Evolutionary conservation across 495 filamentous ascomycete genomes (phyloP), one percentile per base, ranked within the genome.

Genomic region (Entonaema liquescens): DNA sequence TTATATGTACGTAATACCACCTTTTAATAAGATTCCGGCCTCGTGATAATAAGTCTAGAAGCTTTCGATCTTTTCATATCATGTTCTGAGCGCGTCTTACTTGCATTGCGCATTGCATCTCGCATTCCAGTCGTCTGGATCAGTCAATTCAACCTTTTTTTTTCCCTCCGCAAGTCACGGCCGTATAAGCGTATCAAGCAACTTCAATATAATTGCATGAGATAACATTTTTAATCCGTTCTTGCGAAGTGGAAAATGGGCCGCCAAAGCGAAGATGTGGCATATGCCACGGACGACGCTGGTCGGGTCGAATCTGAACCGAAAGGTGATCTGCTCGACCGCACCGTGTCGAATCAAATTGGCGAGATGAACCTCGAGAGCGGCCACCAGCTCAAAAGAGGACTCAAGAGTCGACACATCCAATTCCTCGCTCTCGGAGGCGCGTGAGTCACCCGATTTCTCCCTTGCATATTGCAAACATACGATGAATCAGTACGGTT

Each of bases 341-440:
- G 80, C 60, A 71, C 59, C 26, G 75, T 80, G 21, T 87, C 89
- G 26, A 72, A 79, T 9, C 77, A 81, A 19, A 79, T 82, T 13
- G 83, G 82, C 35, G 83, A 87, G 26, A 75, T 89, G 58, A 88
- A 85, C 5, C 77, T 89, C 40, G 84, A 87, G 71, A 83, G 82
- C 5, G 83, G 84, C 5, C 83, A 80, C 59, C 82, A 85, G 62
- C 79, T 85, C 6, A 65, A 90, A 74, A 85, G 90, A 35, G 88
- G 88, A 49, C 77, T 92, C 53, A 90, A 90, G 78, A 88, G 86
- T 62, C 81, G 90, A 40, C 89, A 92, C 62, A 81, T 92, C 49
- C 89, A 92, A 75, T 91, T 92, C 79, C 87, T 92, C 72, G 90
- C 90, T 9, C 87, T 92, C 44, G 90, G 89, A 23, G 89, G 89